These are phyloP conservation scores for Fusarium tjaetaba DNA, from an alignment of 2,329 filamentous ascomycete genomes.

Conservation along the genomic window DNA sequence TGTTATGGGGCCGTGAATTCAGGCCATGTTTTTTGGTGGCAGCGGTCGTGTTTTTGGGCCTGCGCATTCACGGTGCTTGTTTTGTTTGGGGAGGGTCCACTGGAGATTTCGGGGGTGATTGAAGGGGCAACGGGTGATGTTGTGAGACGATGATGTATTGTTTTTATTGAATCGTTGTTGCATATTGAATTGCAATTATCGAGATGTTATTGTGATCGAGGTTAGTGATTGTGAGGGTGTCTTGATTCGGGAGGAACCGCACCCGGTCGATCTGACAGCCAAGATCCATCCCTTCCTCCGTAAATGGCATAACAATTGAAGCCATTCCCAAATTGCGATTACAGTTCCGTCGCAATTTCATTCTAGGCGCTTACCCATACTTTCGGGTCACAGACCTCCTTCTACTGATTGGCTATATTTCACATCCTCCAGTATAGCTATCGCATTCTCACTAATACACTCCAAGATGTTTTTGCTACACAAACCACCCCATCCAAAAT, in stretches of 20 bases:
- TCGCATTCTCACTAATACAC: too few relatives aligned
- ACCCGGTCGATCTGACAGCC: background rate
- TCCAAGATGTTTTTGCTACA: accelerated
- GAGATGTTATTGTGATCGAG: background rate
- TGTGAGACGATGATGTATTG: background rate
- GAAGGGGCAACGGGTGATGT: slow-evolving; percentile 34
- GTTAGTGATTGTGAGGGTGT: background rate
- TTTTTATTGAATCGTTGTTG: background rate
- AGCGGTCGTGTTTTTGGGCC: slow-evolving; percentile 6
- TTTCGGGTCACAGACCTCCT: background rate
- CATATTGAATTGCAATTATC: background rate
- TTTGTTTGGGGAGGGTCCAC: slow-evolving; percentile 27
- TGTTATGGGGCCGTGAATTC: slow-evolving; percentile 38
- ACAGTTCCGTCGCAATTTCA: background rate
- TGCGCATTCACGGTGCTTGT: slow-evolving; percentile 33
- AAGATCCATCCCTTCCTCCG: background rate
- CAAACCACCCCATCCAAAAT: background rate
- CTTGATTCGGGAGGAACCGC: background rate
- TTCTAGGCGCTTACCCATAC: background rate
- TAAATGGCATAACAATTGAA: background rate
- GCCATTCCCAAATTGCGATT: background rate
- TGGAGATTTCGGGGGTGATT: slow-evolving; percentile 5
- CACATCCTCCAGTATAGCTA: accelerated
- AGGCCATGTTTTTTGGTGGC: slow-evolving; percentile 28
- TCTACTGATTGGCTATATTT: background rate